Conservation (phyloP, 306 rosid species). For the Acacia confusa region DNA sequence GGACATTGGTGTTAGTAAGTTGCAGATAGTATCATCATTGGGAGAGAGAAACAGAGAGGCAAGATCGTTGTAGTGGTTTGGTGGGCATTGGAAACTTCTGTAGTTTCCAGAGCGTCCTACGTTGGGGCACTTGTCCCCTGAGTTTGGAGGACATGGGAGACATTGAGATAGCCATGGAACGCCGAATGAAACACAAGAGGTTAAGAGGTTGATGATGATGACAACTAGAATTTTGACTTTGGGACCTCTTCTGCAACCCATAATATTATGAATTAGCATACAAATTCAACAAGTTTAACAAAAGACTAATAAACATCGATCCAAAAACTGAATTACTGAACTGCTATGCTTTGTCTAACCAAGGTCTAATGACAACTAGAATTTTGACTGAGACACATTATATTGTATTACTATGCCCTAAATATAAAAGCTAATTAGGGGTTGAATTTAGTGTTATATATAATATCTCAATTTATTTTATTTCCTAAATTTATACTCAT, state of each 20-base stretch:
- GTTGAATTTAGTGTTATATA: no score
- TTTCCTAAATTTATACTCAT: no score
- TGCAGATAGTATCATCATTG: neutral
- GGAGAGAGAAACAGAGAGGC: neutral
- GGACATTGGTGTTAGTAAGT: neutral
- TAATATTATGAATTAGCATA: neutral
- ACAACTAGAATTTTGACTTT: neutral
- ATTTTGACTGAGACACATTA: no score
- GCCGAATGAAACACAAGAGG: neutral
- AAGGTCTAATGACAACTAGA: no score
- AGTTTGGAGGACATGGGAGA: neutral
- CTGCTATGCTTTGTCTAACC: no score
- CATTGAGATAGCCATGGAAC: neutral
- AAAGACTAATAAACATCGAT: no score
- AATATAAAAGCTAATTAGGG: no score
- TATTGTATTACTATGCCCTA: no score
- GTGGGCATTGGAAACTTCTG: neutral
- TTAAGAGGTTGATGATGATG: neutral
- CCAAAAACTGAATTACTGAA: no score
- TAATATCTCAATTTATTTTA: no score
- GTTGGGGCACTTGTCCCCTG: neutral
- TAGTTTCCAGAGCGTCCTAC: neutral
- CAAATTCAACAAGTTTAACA: neutral
- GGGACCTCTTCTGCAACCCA: neutral
- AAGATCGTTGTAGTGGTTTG: neutral